Base-by-base conservation (phyloP, 2,329 filamentous ascomycete species). In the Colletotrichum chrysophilum region DNA sequence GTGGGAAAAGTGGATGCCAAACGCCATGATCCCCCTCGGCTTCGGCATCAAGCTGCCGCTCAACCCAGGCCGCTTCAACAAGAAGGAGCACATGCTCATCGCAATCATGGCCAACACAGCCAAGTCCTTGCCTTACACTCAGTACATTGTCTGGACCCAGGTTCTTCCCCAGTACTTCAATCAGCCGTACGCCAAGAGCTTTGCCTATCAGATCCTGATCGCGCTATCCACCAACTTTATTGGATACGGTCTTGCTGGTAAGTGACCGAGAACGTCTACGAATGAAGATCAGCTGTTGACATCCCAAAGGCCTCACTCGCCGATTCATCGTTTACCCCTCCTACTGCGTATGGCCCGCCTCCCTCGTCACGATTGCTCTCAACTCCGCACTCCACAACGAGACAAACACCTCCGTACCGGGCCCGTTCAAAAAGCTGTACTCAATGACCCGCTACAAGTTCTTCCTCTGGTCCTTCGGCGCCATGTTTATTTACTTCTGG, bases 1-100 rank as follows among this genome's bases (percentile, higher is more conserved):
- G 21, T 86, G 85, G 81, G 89, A 90, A 76, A 86, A 83, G 66
- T 82, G 86, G 77, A 82, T 92, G 56, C 91, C 90, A 0, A 88
- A 90, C 76, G 83, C 80, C 61, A 87, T 87, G 38, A 85, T 92
- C 78, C 88, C 83, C 2, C 78, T 89, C 18, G 65, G 65, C 9
- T 84, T 86, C 56, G 88, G 88, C 12, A 79, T 85, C 26, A 84
- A 86, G 24, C 87, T 89, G 79, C 87, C 85, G 7, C 84, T 91
- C 16, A 91, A 91, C 78, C 89, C 90, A 0, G 89, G 90, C 0
- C 88, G 87, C 3, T 92, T 92, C 79, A 89, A 88, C 70, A 88
- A 88, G 79, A 92, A 92, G 82, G 91, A 92, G 81, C 91, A 92
- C 79, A 87, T 90, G 85, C 82, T 91, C 66, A 89, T 91, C 75